phyloP scores from a whole-genome alignment of 2,329 filamentous ascomycete genomes.

The Ophiostoma fasciatum region DNA sequence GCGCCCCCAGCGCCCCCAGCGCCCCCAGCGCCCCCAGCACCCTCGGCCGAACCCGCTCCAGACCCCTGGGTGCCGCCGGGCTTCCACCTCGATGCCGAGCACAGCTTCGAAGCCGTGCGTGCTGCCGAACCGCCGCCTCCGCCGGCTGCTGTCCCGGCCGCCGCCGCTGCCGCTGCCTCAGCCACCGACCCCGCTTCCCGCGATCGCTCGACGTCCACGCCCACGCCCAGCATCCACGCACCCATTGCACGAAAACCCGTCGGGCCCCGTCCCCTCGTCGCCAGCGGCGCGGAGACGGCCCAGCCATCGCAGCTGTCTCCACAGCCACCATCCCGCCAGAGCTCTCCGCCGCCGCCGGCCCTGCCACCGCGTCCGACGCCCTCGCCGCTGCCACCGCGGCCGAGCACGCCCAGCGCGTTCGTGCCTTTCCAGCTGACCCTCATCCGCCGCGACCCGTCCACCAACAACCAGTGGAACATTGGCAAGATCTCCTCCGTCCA shows the following conservation, averaged over 20 bases:
- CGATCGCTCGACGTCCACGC: no score
- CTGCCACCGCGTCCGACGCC: neutral
- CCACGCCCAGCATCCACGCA: no score
- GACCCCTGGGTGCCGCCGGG: slow-evolving; percentile 9
- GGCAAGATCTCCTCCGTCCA: slow-evolving; percentile 47
- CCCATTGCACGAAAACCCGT: slow-evolving; percentile 6
- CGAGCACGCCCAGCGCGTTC: slow-evolving; percentile 13
- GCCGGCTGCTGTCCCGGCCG: neutral
- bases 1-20: no score
- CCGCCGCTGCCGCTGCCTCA: neutral
- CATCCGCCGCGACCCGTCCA: slow-evolving; percentile 58
- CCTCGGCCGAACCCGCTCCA: neutral
- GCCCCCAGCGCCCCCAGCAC: neutral
- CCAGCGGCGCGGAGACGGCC: no score
- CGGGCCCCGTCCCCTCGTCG: neutral
- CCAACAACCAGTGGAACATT: slow-evolving; percentile 61
- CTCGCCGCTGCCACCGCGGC: no score
- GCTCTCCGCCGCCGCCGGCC: neutral
- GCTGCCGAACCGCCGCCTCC: no score
- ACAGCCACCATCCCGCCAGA: no score
- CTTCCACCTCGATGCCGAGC: slow-evolving; percentile 6
- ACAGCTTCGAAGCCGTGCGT: neutral
- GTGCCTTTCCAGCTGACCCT: slow-evolving; percentile 42
- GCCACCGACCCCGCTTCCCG: neutral
- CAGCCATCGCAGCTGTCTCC: no score